Evolutionary conservation across 1,139 yeast species (phyloP).

Genomic region (Casaregolazyma lundiana): DNA sequence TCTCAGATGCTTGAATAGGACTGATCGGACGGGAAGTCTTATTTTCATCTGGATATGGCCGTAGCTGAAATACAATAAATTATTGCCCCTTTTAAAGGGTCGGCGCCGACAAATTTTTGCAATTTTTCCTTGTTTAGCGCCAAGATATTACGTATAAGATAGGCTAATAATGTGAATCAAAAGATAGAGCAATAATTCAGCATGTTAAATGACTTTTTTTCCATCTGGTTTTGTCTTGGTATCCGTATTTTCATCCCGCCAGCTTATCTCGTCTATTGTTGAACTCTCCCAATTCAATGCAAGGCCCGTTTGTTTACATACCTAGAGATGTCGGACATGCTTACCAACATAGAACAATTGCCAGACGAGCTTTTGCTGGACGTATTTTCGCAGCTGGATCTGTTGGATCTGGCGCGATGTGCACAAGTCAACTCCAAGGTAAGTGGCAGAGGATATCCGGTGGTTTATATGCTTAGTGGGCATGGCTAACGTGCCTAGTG

Average conservation of each 20-base stretch:
- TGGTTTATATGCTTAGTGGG: background rate
- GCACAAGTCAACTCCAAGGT: slow-evolving; percentile 11
- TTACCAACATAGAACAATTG: slow-evolving; percentile 3
- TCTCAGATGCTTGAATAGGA: background rate
- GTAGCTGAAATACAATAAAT: background rate
- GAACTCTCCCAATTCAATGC: too few species aligned
- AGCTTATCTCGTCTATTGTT: too few species aligned
- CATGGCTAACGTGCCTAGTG: slow-evolving; percentile 10
- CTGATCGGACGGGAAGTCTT: slow-evolving; percentile 2
- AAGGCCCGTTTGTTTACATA: background rate
- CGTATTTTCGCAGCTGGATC: slow-evolving; percentile 16
- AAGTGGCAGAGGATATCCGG: background rate
- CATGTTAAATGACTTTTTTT: too few species aligned
- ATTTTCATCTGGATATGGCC: slow-evolving; percentile 1
- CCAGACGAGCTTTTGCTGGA: slow-evolving; percentile 21
- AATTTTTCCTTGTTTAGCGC: too few species aligned
- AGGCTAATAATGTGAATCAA: too few species aligned
- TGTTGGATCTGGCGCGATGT: slow-evolving; percentile 18
- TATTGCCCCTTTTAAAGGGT: background rate
- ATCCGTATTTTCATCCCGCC: too few species aligned
- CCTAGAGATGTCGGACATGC: background rate
- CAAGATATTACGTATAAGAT: too few species aligned
- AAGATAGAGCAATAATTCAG: too few species aligned
- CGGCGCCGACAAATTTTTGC: too few species aligned
- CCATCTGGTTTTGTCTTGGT: too few species aligned